These are phyloP conservation scores for Ichthyophthirius multifiliis DNA, from an alignment of 169 alveolate species.

Conservation along the genomic window DNA sequence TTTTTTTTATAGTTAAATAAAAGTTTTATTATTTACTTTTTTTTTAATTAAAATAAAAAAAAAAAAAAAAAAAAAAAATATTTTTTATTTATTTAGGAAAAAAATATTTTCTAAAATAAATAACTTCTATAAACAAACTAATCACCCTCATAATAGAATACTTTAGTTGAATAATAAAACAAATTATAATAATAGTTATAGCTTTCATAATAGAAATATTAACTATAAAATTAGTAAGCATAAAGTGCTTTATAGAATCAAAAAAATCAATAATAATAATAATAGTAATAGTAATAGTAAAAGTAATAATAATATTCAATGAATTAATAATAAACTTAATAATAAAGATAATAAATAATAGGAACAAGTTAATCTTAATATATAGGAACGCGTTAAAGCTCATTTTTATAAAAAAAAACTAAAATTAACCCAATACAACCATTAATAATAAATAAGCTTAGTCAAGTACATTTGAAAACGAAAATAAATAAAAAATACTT, in stretches of 20 bases:
- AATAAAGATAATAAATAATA: not conserved
- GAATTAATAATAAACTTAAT: not conserved
- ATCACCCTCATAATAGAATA: too few relatives aligned
- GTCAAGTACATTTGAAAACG: not conserved
- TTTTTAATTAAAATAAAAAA: too few relatives aligned
- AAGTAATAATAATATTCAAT: not conserved
- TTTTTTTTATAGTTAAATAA: too few relatives aligned
- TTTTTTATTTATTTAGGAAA: too few relatives aligned
- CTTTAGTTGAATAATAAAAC: too few relatives aligned
- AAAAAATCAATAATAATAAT: not conserved
- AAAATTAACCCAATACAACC: not conserved
- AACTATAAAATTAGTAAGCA: too few relatives aligned
- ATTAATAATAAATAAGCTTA: not conserved
- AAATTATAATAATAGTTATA: too few relatives aligned
- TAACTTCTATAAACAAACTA: too few relatives aligned
- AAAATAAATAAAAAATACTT: not conserved
- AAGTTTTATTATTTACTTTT: too few relatives aligned
- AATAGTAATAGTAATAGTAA: not conserved
- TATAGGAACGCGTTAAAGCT: not conserved
- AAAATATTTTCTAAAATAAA: too few relatives aligned
- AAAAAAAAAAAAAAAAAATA: too few relatives aligned
- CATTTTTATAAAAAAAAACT: not conserved
- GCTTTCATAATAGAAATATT: too few relatives aligned
- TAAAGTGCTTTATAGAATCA: not conserved
- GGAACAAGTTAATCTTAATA: slow-evolving; percentile 5